Base-by-base conservation (phyloP, 306 rosid genomes). In the Ceratonia siliqua region DNA sequence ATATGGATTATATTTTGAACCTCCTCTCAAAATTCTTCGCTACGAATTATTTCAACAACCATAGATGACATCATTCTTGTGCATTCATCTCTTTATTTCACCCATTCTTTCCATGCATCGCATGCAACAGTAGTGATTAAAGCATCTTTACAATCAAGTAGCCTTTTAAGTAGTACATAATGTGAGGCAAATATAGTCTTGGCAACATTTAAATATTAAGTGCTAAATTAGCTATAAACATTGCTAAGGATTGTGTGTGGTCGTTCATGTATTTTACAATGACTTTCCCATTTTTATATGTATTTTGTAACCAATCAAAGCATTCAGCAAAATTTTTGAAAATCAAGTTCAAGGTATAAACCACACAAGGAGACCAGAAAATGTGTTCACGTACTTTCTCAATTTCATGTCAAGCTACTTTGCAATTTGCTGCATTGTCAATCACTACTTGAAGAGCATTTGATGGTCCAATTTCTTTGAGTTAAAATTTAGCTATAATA, bases 131-230 rank as follows among this genome's bases (percentile, higher is more conserved):
- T n/a, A n/a, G n/a, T n/a, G n/a, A n/a, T n/a, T n/a, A n/a, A n/a
- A n/a, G n/a, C n/a, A n/a, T 53, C 50, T 53, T 35, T 70, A 50
- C 49, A 52, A 3, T 8, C 58, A 28, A 17, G 2, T 3, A 67
- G 3, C 13, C 5, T 18, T 28, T 6, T 67, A 8, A 67, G 17
- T 46, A 67, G 18, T 13, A 67, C 36, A 15, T 35, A 70, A 36
- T 70, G 75, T 1, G 75, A 22, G 3, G 50, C 25, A 70, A 70
- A 70, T 13, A 18, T 35, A 2, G 38, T 70, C 21, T 70, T 52
- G 8, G 62, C n/a, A 32, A 68, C 62, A 5, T 68, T 68, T n/a
- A n/a, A n/a, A n/a, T n/a, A n/a, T n/a, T n/a, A n/a, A n/a, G n/a
- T n/a, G n/a, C n/a, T n/a, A 2, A 68, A 14, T n/a, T 27, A 49